These are phyloP conservation scores for Euphorbia corollata DNA, from an alignment of 441 rosid species.

Conservation along the genomic window DNA sequence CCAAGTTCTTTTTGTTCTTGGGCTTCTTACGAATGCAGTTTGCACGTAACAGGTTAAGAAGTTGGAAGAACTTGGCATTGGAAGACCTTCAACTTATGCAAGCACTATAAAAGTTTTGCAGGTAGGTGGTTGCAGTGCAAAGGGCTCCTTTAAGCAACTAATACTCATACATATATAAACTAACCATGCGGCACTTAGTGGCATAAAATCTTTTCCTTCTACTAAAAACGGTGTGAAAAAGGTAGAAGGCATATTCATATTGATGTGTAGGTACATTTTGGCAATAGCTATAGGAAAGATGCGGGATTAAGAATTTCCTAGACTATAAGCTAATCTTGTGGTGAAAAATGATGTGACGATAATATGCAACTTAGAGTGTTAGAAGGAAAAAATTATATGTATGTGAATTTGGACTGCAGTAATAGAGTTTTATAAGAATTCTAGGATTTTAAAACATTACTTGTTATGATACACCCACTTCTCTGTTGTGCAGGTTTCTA, in stretches of 20 bases:
- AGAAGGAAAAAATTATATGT: background rate
- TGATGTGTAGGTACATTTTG: background rate
- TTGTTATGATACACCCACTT: background rate
- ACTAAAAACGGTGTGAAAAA: background rate
- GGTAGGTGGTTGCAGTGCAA: conserved; percentile 33
- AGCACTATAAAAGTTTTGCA: conserved; percentile 80
- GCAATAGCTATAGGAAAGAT: conserved; percentile 2
- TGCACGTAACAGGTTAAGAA: conserved; percentile 67
- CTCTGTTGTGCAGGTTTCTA: conserved; percentile 10
- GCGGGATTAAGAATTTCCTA: background rate
- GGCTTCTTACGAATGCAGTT: conserved; percentile 17
- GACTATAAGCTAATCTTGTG: background rate
- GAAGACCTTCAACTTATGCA: conserved; percentile 97
- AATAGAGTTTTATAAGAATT: background rate
- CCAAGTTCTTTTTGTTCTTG: background rate
- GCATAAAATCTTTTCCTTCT: background rate
- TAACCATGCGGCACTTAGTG: background rate
- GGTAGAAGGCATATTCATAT: background rate
- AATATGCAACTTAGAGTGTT: too few relatives aligned
- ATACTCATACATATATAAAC: background rate
- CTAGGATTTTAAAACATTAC: background rate
- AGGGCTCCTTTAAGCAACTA: conserved; percentile 1
- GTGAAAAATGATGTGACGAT: background rate
- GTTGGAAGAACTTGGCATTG: conserved; percentile 97
- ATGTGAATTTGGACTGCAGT: background rate